Conservation (phyloP, 441 rosid species). For the Populus tomentosa region DNA sequence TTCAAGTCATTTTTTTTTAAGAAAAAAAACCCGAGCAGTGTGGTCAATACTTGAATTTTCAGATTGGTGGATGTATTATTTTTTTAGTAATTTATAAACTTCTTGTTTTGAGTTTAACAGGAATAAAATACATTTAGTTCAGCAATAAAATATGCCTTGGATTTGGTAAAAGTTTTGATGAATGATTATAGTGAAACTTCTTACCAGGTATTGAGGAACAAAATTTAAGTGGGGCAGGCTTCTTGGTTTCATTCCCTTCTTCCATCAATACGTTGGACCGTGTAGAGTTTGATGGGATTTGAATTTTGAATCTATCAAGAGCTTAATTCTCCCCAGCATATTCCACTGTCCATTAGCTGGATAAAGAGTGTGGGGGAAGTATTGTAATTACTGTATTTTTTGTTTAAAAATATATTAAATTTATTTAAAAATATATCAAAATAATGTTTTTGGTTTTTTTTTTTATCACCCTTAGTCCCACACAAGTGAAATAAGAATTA, state of each 20-base stretch:
- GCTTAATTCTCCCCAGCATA: no score
- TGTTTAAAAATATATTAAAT: no score
- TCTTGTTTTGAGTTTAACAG: slow-evolving; percentile 6
- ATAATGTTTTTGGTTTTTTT: no score
- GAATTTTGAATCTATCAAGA: no score
- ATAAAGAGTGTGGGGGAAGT: no score
- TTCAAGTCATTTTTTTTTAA: neutral
- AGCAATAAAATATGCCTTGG: neutral
- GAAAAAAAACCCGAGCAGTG: neutral
- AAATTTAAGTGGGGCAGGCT: neutral
- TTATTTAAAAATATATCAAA: no score
- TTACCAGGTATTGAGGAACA: neutral
- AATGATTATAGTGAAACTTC: neutral
- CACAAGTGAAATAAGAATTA: no score
- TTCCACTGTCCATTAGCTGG: no score
- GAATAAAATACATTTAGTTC: neutral
- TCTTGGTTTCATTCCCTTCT: neutral
- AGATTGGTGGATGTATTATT: slow-evolving; percentile 10
- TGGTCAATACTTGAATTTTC: slow-evolving; percentile 9
- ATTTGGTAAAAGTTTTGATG: neutral
- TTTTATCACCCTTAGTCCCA: no score
- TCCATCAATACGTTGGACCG: neutral
- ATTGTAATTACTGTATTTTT: no score
- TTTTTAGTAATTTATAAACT: neutral
- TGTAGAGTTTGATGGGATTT: no score